phyloP scores from a whole-genome alignment of 805 yeast species.

The Candida taoyuanica region DNA sequence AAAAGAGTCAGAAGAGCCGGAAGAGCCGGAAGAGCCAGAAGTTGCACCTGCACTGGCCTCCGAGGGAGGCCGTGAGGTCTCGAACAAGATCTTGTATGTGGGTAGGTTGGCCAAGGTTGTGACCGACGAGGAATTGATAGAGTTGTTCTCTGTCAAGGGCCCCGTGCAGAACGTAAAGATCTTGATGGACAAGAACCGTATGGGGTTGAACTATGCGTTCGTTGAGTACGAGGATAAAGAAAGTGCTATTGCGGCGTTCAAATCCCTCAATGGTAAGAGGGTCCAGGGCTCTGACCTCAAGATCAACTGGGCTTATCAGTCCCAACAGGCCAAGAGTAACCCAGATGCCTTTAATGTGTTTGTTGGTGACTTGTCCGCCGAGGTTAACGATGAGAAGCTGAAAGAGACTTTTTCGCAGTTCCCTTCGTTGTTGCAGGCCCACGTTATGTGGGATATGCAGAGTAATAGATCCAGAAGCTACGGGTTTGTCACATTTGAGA shows the following conservation, averaged over 20 bases:
- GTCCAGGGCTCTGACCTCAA: conserved; percentile 53
- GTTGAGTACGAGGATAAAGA: conserved; percentile 61
- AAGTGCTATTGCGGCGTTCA: conserved; percentile 60
- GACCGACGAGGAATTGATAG: conserved; percentile 57
- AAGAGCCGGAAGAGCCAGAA: conserved; percentile 18
- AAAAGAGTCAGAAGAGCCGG: neutral
- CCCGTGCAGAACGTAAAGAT: conserved; percentile 62
- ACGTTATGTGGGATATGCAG: conserved; percentile 97
- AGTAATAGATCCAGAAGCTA: conserved; percentile 89
- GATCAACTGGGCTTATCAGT: conserved; percentile 82
- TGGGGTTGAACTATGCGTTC: conserved; percentile 77
- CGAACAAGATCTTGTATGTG: conserved; percentile 69
- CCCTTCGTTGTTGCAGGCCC: conserved; percentile 68
- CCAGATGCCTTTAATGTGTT: conserved; percentile 64
- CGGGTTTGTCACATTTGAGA: conserved; percentile 78
- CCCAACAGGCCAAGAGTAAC: conserved; percentile 56
- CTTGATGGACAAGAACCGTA: conserved; percentile 68
- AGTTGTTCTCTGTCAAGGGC: conserved; percentile 59
- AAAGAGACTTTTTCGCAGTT: conserved; percentile 51
- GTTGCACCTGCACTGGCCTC: conserved; percentile 62
- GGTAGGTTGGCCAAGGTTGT: conserved; percentile 67
- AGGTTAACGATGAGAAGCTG: conserved; percentile 74
- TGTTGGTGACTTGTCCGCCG: conserved; percentile 81
- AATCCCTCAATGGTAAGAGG: conserved; percentile 48
- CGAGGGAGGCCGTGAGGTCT: conserved; percentile 78